Conservation (phyloP, 1,284 basidiomycete genomes). For the Ustilago loliicola region DNA sequence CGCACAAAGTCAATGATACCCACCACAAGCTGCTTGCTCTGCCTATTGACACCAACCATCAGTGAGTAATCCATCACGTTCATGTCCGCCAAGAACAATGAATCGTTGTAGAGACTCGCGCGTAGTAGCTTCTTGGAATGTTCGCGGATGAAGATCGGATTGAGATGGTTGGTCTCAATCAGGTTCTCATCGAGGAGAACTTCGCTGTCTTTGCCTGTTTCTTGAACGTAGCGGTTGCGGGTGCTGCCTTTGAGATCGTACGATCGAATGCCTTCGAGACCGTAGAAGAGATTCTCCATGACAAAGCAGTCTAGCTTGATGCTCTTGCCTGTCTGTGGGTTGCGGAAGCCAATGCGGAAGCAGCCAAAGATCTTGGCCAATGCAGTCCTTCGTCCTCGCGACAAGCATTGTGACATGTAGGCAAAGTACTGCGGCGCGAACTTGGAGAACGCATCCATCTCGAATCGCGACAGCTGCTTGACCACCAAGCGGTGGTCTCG, state of each 20-base stretch:
- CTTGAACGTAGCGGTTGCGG: conserved; percentile 77
- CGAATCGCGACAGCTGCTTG: conserved; percentile 91
- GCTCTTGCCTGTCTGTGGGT: conserved; percentile 81
- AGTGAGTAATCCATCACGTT: conserved; percentile 98
- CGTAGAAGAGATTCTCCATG: conserved; percentile 97
- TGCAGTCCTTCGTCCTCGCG: conserved; percentile 84
- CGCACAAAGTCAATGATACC: conserved; percentile 98
- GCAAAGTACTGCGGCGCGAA: conserved; percentile 98
- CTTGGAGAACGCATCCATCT: conserved; percentile 94
- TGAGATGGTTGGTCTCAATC: conserved; percentile 75
- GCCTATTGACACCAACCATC: conserved; percentile 82
- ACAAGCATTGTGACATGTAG: conserved; percentile 80
- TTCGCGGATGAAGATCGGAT: conserved; percentile 93
- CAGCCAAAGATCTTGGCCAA: conserved; percentile 98
- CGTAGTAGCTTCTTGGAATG: conserved; percentile 93
- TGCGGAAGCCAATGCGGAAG: conserved; percentile 93
- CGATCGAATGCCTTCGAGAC: conserved; percentile 83
- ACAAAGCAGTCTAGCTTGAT: conserved; percentile 95
- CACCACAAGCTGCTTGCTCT: conserved; percentile 75
- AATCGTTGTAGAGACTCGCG: conserved; percentile 90
- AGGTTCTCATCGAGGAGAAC: conserved; percentile 93
- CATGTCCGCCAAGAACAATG: conserved; percentile 87
- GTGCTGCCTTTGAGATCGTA: conserved; percentile 69
- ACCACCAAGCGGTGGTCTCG: conserved; percentile 97
- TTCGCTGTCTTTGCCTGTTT: conserved; percentile 87